phyloP scores from a whole-genome alignment of 192 early-diverging fungal species.

The Entomortierella chlamydospora region DNA sequence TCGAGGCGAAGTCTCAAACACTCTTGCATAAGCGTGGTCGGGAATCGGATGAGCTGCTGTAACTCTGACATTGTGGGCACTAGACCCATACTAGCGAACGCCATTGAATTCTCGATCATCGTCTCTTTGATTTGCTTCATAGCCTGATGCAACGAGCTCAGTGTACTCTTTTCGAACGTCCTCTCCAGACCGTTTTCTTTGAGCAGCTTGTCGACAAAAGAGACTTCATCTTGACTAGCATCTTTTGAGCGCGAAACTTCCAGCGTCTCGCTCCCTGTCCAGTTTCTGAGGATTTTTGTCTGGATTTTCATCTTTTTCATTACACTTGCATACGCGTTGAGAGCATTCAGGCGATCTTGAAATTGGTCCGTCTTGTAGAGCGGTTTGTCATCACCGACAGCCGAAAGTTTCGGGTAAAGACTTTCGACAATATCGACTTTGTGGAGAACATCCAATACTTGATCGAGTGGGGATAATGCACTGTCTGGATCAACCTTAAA shows the following conservation, averaged over 20 bases:
- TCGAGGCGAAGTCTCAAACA: conserved; percentile 82
- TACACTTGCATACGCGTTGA: conserved; percentile 82
- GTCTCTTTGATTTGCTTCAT: conserved; percentile 73
- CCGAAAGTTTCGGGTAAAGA: conserved; percentile 78
- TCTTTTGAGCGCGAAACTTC: conserved; percentile 69
- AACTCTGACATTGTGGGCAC: conserved; percentile 75
- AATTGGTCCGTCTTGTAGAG: conserved; percentile 75
- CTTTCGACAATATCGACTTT: conserved; percentile 83
- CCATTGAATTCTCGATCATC: conserved; percentile 73
- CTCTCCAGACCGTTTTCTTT: conserved; percentile 84
- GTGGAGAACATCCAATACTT: conserved; percentile 76
- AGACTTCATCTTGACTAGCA: conserved; percentile 63
- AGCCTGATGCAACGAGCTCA: conserved; percentile 70
- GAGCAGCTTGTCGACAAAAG: conserved; percentile 87
- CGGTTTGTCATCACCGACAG: conserved; percentile 68
- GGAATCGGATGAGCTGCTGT: conserved; percentile 79
- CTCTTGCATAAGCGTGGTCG: conserved; percentile 84
- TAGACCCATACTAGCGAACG: conserved; percentile 78
- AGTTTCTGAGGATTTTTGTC: conserved; percentile 79
- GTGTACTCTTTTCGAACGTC: conserved; percentile 78
- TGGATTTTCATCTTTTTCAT: conserved; percentile 78
- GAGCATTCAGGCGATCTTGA: conserved; percentile 75
- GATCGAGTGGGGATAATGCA: conserved; percentile 58
- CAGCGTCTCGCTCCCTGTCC: conserved; percentile 82
- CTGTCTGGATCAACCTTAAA: conserved; percentile 62